Evolutionary conservation across 2,329 filamentous ascomycete genomes (phyloP).

Genomic region (Fusarium bactridioides): DNA sequence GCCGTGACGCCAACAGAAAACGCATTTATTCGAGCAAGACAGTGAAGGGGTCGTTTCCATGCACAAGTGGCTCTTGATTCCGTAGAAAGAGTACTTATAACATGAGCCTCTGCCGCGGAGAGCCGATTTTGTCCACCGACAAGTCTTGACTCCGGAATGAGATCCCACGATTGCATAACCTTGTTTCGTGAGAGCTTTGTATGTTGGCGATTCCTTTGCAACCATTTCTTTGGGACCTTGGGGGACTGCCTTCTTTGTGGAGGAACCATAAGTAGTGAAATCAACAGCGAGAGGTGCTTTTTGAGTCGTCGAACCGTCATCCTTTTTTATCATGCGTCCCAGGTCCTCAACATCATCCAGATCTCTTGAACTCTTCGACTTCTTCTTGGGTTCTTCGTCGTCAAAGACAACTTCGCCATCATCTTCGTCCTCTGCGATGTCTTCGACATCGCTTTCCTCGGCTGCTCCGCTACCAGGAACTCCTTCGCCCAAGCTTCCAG

Average conservation of each 20-base stretch:
- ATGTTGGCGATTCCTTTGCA: slow-evolving; percentile 86
- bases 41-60: slow-evolving; percentile 98
- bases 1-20: slow-evolving; percentile 98
- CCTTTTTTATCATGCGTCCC: slow-evolving; percentile 67
- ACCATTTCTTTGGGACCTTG: slow-evolving; percentile 87
- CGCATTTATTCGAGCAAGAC: slow-evolving; percentile 97
- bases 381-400: slow-evolving; percentile 52
- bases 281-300: slow-evolving; percentile 75
- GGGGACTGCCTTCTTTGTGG: slow-evolving; percentile 53
- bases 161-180: slow-evolving; percentile 95
- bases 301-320: slow-evolving; percentile 42
- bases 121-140: slow-evolving; percentile 97
- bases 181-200: slow-evolving; percentile 90
- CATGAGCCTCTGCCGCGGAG: slow-evolving; percentile 92
- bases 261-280: slow-evolving; percentile 77
- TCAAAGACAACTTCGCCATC: slow-evolving; percentile 60
- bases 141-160: slow-evolving; percentile 97
- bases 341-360: slow-evolving; percentile 89
- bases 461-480: slow-evolving; percentile 84
- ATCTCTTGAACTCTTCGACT: slow-evolving; percentile 46
- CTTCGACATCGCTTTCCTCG: slow-evolving; percentile 84
- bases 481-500: slow-evolving; percentile 67
- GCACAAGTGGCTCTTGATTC: slow-evolving; percentile 93
- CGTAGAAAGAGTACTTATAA: slow-evolving; percentile 98
- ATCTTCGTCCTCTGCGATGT: slow-evolving; percentile 65